A percentile compares a stretch with the other conserved stretches of the same genome.
phyloP scores from a whole-genome alignment of 208 protist species.

The Crithidia mellificae region DNA sequence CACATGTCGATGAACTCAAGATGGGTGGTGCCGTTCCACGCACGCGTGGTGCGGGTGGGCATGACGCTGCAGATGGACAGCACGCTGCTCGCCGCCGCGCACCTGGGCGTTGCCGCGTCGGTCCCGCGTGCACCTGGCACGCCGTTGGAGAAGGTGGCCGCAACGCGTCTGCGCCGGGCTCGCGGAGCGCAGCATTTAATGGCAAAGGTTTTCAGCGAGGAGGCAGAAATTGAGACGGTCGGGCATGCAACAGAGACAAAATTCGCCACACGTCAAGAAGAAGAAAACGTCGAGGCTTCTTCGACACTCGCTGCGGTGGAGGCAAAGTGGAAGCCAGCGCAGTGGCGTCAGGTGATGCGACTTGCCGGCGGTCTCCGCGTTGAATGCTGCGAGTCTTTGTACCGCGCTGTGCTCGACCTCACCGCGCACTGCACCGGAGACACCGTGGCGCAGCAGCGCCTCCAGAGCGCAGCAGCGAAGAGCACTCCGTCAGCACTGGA shows the following conservation, averaged over 20 bases:
- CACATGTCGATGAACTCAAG: background rate
- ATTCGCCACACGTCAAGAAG: too few relatives aligned
- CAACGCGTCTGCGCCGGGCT: background rate
- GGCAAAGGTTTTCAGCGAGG: too few relatives aligned
- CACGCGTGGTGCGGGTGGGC: conserved; percentile 29
- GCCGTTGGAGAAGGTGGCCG: conserved; percentile 18
- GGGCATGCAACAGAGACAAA: too few relatives aligned
- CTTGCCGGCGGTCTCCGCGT: conserved; percentile 25
- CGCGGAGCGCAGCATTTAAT: background rate
- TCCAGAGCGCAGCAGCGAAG: too few relatives aligned
- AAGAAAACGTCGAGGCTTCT: too few relatives aligned
- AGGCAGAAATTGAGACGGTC: too few relatives aligned
- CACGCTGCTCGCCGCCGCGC: conserved; percentile 6
- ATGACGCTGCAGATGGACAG: conserved; percentile 22
- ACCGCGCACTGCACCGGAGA: background rate
- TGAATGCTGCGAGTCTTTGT: conserved; percentile 15
- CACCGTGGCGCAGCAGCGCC: background rate
- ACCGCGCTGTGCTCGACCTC: conserved; percentile 24
- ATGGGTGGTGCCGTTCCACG: conserved; percentile 24
- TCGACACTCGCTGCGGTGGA: background rate
- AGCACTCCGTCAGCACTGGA: background rate
- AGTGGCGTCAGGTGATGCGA: conserved; percentile 21
- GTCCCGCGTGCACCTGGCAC: conserved; percentile 18
- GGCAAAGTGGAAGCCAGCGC: background rate
- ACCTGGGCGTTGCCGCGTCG: conserved; percentile 20